Base-by-base conservation (phyloP, 2,329 filamentous ascomycete species). In the Bimuria novae-zelandiae region DNA sequence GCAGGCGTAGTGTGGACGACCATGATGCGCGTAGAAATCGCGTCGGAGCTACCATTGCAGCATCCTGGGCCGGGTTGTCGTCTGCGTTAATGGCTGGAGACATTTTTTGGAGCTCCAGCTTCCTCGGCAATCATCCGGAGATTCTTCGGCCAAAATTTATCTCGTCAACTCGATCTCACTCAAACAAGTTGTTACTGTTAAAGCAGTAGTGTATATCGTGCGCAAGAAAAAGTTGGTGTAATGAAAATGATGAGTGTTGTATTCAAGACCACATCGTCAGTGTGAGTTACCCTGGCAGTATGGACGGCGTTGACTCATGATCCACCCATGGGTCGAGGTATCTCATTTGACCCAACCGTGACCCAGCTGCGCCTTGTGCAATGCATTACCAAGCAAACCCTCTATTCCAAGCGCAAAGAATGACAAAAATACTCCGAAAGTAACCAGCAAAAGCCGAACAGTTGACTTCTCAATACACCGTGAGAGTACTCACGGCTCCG, bases 401-500 rank as follows among this genome's bases (percentile, higher is more conserved):
- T 12, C 21, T 7, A 17, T 10, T 7, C 3, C 17, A 23, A 45
- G 7, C 25, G 23, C 19, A 17, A 25, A 27, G 25, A n/a, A 37
- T 16, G 30, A n/a, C 10, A 23, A 8, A 37, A 19, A 4, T 19
- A 14, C 33, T 16, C 37, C 8, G 2, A 35, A 44, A 23, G 3
- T 19, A 37, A 16, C 16, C 17, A 7, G 35, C 17, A 4, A 21
- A 16, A n/a, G n/a, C n/a, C 21, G 11, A 22, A 4, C 19, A 11
- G 21, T 30, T 5, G 25, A 27, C 25, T 10, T 27, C 37, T 83
- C 71, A 96, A 77, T 92, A 96, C 21, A 96, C 86, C 8, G 93
- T 97, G 71, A 97, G 79, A 22, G 90, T 89, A 73, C 91, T 95
- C 21, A 99, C 89, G 56, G 86, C 88, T 3, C 90, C 92, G 69